Evolutionary conservation across 192 early-diverging fungal species (phyloP).

Genomic region (Backusella luteola): DNA sequence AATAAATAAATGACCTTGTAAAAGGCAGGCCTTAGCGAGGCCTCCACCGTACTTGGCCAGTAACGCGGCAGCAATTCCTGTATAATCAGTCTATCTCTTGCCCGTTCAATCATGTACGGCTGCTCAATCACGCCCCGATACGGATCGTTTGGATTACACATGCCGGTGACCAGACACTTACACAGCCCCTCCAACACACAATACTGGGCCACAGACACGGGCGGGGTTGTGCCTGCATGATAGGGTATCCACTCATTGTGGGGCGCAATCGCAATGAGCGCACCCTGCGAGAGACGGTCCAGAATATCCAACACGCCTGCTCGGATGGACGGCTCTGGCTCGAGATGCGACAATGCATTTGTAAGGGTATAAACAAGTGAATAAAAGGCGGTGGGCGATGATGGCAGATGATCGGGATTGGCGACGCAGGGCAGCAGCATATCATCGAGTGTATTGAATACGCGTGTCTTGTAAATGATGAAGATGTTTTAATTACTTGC

Average conservation of each 20-base stretch:
- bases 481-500: no score
- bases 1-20: constrained; percentile 9
- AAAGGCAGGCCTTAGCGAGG: not conserved
- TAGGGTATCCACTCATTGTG: not conserved
- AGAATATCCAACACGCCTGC: constrained; percentile 15
- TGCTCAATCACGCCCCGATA: not conserved
- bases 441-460: constrained; percentile 24
- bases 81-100: constrained; percentile 8
- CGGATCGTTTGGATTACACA: not conserved
- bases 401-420: constrained; percentile 24
- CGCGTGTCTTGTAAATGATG: constrained; percentile 17
- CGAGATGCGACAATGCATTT: constrained; percentile 23
- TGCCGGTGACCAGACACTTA: constrained; percentile 9
- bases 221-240: not conserved
- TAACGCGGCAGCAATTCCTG: constrained; percentile 15
- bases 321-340: not conserved
- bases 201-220: not conserved
- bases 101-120: not conserved
- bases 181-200: constrained; percentile 26
- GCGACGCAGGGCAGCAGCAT: constrained; percentile 9
- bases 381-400: constrained; percentile 30
- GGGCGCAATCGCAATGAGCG: not conserved
- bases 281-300: constrained; percentile 16
- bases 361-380: constrained; percentile 37
- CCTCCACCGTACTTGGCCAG: constrained; percentile 1